Percentiles rank a stretch among this genome's conserved stretches.
phyloP scores from a whole-genome alignment of 352 stramenopile genomes.

The Phytophthora uliginosa region DNA sequence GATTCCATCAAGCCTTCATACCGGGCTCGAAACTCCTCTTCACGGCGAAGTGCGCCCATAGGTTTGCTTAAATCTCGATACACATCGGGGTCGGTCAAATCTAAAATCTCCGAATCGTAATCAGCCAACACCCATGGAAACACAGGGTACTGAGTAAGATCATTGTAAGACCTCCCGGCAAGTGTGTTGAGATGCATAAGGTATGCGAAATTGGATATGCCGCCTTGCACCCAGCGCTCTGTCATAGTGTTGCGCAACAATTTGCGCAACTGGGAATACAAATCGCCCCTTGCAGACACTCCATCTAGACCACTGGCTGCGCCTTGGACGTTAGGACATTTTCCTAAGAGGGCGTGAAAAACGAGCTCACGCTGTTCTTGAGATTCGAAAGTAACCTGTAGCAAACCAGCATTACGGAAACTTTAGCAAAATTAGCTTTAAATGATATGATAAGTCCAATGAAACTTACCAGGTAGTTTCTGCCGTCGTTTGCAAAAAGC shows the following conservation, averaged over 20 bases:
- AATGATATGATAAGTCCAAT: not conserved
- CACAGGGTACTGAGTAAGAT: conserved; percentile 98
- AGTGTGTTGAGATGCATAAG: conserved; percentile 97
- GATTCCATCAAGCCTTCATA: conserved; percentile 73
- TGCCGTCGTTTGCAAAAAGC: conserved; percentile 78
- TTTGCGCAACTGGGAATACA: conserved; percentile 80
- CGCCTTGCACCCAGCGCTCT: conserved; percentile 75
- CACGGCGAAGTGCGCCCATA: conserved; percentile 97
- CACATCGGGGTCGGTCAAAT: conserved; percentile 93
- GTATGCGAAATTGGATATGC: conserved; percentile 96
- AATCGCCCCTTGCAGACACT: conserved; percentile 50
- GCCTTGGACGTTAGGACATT: conserved; percentile 76
- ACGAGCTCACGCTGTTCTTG: conserved; percentile 67
- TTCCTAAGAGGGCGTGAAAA: conserved; percentile 81
- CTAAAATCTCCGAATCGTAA: conserved; percentile 94
- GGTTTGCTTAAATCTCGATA: conserved; percentile 98
- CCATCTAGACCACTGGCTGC: conserved; percentile 73
- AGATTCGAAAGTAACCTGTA: conserved; percentile 77
- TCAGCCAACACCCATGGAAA: conserved; percentile 99
- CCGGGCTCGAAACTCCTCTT: conserved; percentile 79
- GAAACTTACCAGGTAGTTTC: conserved; percentile 77
- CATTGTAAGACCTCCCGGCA: conserved; percentile 97
- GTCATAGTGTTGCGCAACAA: conserved; percentile 82
- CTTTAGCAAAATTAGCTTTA: not conserved
- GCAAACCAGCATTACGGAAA: not conserved